Conservation (phyloP, 345 rosid species). For the Raphanus raphanistrum region DNA sequence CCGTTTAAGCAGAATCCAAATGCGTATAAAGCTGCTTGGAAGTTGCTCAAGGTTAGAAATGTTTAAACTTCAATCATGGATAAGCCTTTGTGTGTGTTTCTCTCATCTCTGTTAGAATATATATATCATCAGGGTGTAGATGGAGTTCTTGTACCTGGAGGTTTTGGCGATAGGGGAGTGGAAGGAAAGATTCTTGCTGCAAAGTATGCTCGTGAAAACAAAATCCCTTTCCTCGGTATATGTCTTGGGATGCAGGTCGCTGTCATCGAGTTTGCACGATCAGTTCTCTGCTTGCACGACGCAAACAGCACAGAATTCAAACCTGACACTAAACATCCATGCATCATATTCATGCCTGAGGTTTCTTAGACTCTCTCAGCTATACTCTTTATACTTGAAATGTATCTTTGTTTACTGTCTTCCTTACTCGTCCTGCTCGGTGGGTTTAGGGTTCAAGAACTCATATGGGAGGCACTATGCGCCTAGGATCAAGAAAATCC, state of each 20-base stretch:
- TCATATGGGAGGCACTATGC: constrained; percentile 98
- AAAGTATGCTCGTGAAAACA: constrained; percentile 81
- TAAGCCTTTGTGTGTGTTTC: not conserved
- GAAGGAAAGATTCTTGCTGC: constrained; percentile 91
- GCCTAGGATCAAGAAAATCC: constrained; percentile 86
- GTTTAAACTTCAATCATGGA: not conserved
- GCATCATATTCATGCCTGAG: constrained; percentile 96
- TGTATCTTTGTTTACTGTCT: not conserved
- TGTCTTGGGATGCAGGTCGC: constrained; percentile 97
- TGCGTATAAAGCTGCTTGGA: constrained; percentile 78
- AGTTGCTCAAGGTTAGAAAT: constrained; percentile 63
- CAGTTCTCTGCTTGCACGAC: constrained; percentile 66
- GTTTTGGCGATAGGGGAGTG: constrained; percentile 96
- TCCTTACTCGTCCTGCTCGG: not conserved
- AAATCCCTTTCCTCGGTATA: constrained; percentile 81
- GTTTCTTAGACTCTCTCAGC: constrained; percentile 35
- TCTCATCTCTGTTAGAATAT: not conserved
- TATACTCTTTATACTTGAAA: not conserved
- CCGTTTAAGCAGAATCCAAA: constrained; percentile 61
- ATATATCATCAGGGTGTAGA: constrained; percentile 59
- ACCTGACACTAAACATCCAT: constrained; percentile 64
- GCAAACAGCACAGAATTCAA: constrained; percentile 94
- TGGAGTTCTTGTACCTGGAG: constrained; percentile 96
- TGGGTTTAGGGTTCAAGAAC: constrained; percentile 77
- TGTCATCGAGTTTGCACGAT: constrained; percentile 81